Evolutionary conservation across 1,139 yeast genomes (phyloP), one percentile per base, ranked within the genome.

Genomic region (Sugiyamaella japonica): DNA sequence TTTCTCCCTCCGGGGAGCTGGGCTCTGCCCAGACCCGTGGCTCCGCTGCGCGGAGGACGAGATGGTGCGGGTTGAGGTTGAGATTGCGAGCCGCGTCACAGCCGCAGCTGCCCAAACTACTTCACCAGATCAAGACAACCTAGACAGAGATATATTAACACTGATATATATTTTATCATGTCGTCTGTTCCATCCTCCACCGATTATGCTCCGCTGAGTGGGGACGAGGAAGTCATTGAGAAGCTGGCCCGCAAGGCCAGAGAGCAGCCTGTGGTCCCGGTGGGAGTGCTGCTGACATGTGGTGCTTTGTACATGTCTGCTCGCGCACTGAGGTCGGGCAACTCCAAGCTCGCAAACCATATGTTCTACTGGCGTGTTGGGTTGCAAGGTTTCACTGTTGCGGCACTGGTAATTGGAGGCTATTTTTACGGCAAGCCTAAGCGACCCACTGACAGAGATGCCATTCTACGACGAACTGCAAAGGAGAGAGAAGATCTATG

Each of bases 311-410:
- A 80, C 0, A 74, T 90, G 62, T 95, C 97, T 1, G 90, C 91
- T 7, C 78, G 81, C 61, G 87, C 93, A 13, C 76, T 90, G 62
- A 80, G 84, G 63, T 73, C 78, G 36, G 96, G 97, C 25, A 84
- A 89, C 64, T 80, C 85, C 60, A 74, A 77, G 54, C 82, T 82
- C 57, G 95, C 97, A 0, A 96, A 90, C 72, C 79, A 81, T 54
- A 90, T 89, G 82, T 90, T 89, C 75, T 80, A 93, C 63, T 89
- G 90, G 82, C 85, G 97, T 75, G 91, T 90, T 48, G 95, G 83
- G 0, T 78, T 89, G 64, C 98, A 90, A 71, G 87, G 87, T 10
- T 80, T 85, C 56, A 90, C 97, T 0, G 75, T 90, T 53, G 83
- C 83, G 7, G 96, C 97, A 0, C 75, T 90, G 56, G 86, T 90